phyloP scores from a whole-genome alignment of 2,329 filamentous ascomycete species.

The Pyrenochaeta sp. region DNA sequence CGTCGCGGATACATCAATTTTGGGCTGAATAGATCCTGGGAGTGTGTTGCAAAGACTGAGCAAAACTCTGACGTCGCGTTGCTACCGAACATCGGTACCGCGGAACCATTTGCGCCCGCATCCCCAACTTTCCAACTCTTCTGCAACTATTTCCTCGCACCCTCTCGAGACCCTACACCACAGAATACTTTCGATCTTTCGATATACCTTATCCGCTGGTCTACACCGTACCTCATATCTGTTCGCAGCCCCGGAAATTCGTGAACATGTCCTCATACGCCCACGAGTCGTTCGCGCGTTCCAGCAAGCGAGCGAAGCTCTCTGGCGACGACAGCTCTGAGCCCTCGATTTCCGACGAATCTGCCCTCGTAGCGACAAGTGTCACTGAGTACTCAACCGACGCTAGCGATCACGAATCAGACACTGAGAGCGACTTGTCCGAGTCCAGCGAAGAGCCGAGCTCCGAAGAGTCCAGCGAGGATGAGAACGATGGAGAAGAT shows the following conservation, averaged over 20 bases:
- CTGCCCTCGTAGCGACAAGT: conserved; percentile 26
- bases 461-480: conserved; percentile 44
- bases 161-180: conserved; percentile 11
- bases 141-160: conserved; percentile 11
- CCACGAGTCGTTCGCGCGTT: conserved; percentile 15
- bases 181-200: conserved; percentile 6
- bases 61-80: not conserved
- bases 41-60: too few species aligned
- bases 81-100: conserved; percentile 14
- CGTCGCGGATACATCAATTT: not conserved
- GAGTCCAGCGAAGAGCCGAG: conserved; percentile 51
- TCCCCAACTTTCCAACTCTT: conserved; percentile 18
- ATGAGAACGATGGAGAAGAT: conserved; percentile 27
- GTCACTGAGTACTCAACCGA: conserved; percentile 23
- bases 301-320: conserved; percentile 37
- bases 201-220: not conserved
- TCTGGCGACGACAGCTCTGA: conserved; percentile 30
- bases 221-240: not conserved
- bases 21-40: too few species aligned
- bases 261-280: conserved; percentile 22
- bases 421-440: conserved; percentile 39
- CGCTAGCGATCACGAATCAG: conserved; percentile 30
- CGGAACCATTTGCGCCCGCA: conserved; percentile 12
- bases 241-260: conserved; percentile 1
- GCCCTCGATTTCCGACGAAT: conserved; percentile 29